Evolutionary conservation across 2,329 filamentous ascomycete species (phyloP).

Genomic region (Colletotrichum lini): DNA sequence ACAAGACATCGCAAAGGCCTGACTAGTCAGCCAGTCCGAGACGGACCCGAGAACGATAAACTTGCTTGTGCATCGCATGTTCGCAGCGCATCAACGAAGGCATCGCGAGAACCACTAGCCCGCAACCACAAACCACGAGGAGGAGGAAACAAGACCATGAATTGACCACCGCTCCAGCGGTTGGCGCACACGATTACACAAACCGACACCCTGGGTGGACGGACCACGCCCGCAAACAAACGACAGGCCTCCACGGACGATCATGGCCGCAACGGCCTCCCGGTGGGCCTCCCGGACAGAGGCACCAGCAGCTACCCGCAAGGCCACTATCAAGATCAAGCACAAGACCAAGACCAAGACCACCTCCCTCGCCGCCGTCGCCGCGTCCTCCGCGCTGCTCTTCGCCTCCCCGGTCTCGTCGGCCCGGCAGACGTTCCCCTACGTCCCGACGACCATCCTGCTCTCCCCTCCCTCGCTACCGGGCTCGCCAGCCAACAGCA

Average conservation of each 20-base stretch:
- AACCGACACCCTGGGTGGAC: slow-evolving; percentile 11
- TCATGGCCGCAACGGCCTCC: slow-evolving; percentile 14
- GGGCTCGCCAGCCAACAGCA: slow-evolving; percentile 54
- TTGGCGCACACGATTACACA: slow-evolving; percentile 36
- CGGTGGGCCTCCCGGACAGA: slow-evolving; percentile 1
- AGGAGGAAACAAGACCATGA: slow-evolving; percentile 28
- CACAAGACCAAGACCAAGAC: not conserved
- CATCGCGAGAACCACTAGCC: not conserved
- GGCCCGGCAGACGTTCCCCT: slow-evolving; percentile 72
- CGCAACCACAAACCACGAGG: not conserved
- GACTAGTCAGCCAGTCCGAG: slow-evolving; percentile 5
- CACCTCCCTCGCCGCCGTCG: not conserved
- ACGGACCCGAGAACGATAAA: slow-evolving; percentile 1
- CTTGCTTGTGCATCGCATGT: not conserved
- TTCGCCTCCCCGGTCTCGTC: slow-evolving; percentile 40
- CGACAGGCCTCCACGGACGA: slow-evolving; percentile 13
- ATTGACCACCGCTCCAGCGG: slow-evolving; percentile 32
- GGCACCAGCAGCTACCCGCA: slow-evolving; percentile 14
- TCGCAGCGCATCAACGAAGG: not conserved
- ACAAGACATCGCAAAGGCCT: slow-evolving; percentile 9
- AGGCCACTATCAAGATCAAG: not conserved
- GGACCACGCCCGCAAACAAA: slow-evolving; percentile 17
- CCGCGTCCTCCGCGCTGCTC: slow-evolving; percentile 34
- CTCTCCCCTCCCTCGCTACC: slow-evolving; percentile 62
- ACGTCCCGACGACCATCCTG: slow-evolving; percentile 83